Evolutionary conservation across 495 filamentous ascomycete species (phyloP), one percentile per base, ranked within the genome.

Genomic region (Alectoria sarmentosa): DNA sequence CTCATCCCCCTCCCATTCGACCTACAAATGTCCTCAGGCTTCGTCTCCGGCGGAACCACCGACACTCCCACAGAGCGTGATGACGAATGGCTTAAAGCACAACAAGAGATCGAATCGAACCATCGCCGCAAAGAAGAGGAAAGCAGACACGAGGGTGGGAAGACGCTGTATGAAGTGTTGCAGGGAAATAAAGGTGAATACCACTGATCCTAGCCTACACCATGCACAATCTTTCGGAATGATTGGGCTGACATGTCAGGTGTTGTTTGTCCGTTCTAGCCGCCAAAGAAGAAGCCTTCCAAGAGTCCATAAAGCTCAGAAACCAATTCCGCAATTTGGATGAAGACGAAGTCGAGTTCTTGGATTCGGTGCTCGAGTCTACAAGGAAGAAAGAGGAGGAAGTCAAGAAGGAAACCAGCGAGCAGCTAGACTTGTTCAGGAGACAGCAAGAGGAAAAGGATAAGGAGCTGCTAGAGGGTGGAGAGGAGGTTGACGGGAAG

Each of bases 261-360:
- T 72, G 67, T 69, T 58, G 66, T 68, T 44, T 66, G 60, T 65
- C 39, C 54, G 54, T 58, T 66, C 30, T 67, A 94, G 91, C 89
- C 73, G 91, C 91, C 67, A 98, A 98, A 75, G 91, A 98, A 77
- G 92, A 96, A 71, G 91, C 90, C 59, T 96, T 97, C 74, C 93
- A 96, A 75, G 95, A 98, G 75, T 87, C 89, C 67, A 84, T 84
- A 63, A 84, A 87, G 65, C 74, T 98, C 55, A 89, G 88, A 74
- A 96, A 98, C 73, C 94, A 98, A 78, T 98, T 97, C 78, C 88
- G 92, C 61, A 83, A 90, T 13, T 83, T 98, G 44, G 92, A 98
- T 71, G 90, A 96, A 66, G 92, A 95, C 70, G 94, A 98, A 76
- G 83, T 94, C 65, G 92, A 96, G 5, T 98, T 96, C 70, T 76